phyloP scores from a whole-genome alignment of 352 stramenopile species.

The Aphanomyces stellatus region DNA sequence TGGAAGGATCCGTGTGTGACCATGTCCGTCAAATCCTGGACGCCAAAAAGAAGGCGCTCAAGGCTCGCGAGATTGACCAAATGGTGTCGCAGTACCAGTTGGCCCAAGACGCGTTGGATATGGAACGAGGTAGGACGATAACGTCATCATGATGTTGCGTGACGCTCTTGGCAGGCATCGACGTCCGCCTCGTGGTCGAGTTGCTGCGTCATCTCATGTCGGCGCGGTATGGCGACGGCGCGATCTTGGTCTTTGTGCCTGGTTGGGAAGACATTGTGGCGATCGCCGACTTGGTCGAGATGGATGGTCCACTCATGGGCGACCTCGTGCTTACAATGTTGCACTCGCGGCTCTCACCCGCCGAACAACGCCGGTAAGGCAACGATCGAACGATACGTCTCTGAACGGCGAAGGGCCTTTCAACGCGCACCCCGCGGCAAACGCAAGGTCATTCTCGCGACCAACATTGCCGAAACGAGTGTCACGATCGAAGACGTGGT shows the following conservation, averaged over 20 bases:
- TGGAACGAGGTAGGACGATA: background rate
- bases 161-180: conserved; percentile 32
- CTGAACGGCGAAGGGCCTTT: conserved; percentile 31
- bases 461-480: conserved; percentile 95
- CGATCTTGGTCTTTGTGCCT: conserved; percentile 73
- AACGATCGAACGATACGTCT: background rate
- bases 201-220: conserved; percentile 57
- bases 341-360: conserved; percentile 56
- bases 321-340: conserved; percentile 50
- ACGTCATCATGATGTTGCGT: too few relatives aligned
- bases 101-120: background rate
- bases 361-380: conserved; percentile 43
- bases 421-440: conserved; percentile 45
- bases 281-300: conserved; percentile 28
- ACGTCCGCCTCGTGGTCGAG: conserved; percentile 59
- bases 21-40: background rate
- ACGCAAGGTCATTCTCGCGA: conserved; percentile 83
- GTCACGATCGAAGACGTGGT: conserved; percentile 95
- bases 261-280: conserved; percentile 77
- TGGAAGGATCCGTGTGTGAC: background rate
- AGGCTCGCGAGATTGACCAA: background rate
- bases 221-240: conserved; percentile 36
- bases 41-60: background rate
- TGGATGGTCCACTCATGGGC: background rate
- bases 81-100: conserved; percentile 4